These are phyloP conservation scores for Marsdenia floribunda DNA, from an alignment of 257 asterid genomes.

Conservation along the genomic window DNA sequence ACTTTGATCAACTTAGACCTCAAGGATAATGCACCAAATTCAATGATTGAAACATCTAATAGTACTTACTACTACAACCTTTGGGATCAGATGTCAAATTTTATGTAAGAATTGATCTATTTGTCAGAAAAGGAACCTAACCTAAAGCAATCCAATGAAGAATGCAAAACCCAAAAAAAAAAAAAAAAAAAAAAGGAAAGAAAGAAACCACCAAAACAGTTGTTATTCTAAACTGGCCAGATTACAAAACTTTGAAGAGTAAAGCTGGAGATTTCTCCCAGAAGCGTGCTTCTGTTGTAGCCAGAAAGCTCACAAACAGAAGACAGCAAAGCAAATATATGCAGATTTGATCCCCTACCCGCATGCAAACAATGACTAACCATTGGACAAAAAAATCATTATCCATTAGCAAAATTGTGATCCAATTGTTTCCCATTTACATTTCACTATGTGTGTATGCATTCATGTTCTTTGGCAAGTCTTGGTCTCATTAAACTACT, in stretches of 20 bases:
- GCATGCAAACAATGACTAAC: background rate
- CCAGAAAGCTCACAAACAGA: background rate
- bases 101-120: constrained; percentile 12
- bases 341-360: background rate
- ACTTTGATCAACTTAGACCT: constrained; percentile 31
- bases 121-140: constrained; percentile 13
- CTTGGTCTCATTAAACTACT: background rate
- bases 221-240: constrained; percentile 2
- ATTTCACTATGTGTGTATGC: no score
- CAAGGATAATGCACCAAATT: constrained; percentile 23
- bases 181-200: background rate
- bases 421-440: background rate
- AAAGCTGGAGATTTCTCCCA: constrained; percentile 1
- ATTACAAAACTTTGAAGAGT: constrained; percentile 10
- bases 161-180: no score
- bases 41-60: constrained; percentile 35
- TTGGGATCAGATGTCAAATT: constrained; percentile 34
- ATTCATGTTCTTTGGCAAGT: background rate
- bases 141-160: constrained; percentile 6
- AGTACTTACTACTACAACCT: constrained; percentile 2
- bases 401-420: background rate
- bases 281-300: background rate
- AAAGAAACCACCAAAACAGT: constrained; percentile 12
- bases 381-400: background rate
- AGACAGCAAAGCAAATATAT: background rate